phyloP scores from a whole-genome alignment of 257 asterid species.

The Nicotiana obtusifolia region DNA sequence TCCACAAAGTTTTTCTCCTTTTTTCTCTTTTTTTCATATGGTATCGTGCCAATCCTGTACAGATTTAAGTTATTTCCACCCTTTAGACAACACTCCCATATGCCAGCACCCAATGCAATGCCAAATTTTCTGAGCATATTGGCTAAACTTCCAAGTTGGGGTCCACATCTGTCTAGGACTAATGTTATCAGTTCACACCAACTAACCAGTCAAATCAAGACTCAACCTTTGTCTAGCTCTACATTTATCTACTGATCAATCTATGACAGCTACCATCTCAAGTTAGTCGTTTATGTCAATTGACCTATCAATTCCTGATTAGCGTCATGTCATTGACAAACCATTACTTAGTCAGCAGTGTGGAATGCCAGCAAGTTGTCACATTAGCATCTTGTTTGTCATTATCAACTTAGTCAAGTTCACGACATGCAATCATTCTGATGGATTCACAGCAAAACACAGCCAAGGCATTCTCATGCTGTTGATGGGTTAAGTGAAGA shows the following conservation, averaged over 20 bases:
- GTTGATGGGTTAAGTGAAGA: no score
- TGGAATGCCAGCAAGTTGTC: slow-evolving; percentile 5
- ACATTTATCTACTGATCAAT: neutral
- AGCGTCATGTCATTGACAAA: neutral
- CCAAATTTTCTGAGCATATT: neutral
- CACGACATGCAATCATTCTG: neutral
- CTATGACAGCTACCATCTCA: neutral
- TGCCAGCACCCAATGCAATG: neutral
- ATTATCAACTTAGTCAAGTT: neutral
- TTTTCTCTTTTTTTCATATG: neutral
- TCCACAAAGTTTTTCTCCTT: neutral
- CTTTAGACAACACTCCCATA: neutral
- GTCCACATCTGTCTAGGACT: neutral
- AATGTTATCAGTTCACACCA: neutral
- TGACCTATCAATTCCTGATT: neutral
- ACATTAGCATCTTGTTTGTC: neutral
- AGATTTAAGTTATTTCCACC: neutral
- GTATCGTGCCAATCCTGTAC: neutral
- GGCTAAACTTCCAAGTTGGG: neutral
- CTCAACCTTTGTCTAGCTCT: neutral
- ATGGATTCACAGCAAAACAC: slow-evolving; percentile 1
- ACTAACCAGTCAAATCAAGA: slow-evolving; percentile 8
- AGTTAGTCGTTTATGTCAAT: neutral
- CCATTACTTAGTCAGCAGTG: neutral
- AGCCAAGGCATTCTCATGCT: neutral